These are phyloP conservation scores for Ceratobasidium sp. DNA, from an alignment of 1,284 basidiomycete genomes.

Conservation along the genomic window DNA sequence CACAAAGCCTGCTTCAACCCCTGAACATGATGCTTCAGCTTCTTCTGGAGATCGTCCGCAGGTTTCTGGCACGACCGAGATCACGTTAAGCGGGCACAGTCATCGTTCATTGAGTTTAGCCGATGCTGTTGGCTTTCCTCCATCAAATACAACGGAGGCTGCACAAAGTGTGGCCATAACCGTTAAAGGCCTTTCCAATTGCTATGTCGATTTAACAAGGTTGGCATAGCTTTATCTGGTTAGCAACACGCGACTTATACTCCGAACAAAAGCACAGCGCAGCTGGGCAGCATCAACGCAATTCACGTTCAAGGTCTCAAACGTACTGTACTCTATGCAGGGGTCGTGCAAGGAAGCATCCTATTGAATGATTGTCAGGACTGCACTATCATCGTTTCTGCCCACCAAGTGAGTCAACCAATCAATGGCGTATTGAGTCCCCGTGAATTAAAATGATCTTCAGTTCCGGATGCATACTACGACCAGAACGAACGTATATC, in stretches of 20 bases:
- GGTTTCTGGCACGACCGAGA: slow-evolving; percentile 1
- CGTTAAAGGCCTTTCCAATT: slow-evolving; percentile 9
- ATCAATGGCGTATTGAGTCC: background rate
- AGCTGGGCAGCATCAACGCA: slow-evolving; percentile 3
- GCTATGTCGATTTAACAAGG: slow-evolving; percentile 34
- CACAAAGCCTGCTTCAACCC: background rate
- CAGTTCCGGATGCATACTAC: slow-evolving; percentile 41
- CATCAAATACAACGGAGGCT: background rate
- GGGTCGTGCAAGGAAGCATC: slow-evolving; percentile 27
- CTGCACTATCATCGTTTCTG: slow-evolving; percentile 27
- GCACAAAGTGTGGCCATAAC: slow-evolving; percentile 27
- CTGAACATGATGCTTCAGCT: background rate
- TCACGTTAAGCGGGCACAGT: slow-evolving; percentile 3
- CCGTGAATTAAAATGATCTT: background rate
- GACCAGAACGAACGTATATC: slow-evolving; percentile 17
- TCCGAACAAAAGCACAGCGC: background rate
- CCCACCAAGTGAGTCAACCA: slow-evolving; percentile 28
- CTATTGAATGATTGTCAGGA: slow-evolving; percentile 23
- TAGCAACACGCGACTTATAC: background rate
- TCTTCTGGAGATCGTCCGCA: background rate
- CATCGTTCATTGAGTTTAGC: slow-evolving; percentile 2
- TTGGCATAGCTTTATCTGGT: background rate
- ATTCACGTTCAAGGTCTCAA: slow-evolving; percentile 30
- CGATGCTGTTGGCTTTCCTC: background rate
- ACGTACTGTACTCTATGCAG: slow-evolving; percentile 32